Percentiles rank a stretch among this genome's conserved stretches.
phyloP scores from a whole-genome alignment of 2,329 filamentous ascomycete species.

The Apiospora rasikravindrae region DNA sequence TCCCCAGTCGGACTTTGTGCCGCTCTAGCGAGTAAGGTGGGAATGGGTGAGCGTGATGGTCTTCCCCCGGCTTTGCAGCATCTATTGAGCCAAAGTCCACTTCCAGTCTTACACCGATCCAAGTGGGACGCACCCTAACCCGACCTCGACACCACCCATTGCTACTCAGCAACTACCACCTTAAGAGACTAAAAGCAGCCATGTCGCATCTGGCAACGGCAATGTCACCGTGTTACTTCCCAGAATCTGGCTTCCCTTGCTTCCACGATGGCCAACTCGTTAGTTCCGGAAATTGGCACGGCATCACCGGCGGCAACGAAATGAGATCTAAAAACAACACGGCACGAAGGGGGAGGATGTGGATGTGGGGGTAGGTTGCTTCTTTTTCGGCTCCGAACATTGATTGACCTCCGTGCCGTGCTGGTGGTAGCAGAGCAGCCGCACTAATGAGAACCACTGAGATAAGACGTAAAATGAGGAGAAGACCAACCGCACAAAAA shows the following conservation, averaged over 20 bases:
- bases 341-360: neutral
- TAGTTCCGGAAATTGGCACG: neutral
- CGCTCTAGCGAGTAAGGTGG: neutral
- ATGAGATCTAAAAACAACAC: neutral
- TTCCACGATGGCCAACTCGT: neutral
- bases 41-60: neutral
- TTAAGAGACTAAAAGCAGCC: neutral
- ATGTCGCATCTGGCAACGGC: neutral
- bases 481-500: neutral
- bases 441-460: neutral
- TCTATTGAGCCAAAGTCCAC: neutral
- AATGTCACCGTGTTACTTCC: neutral
- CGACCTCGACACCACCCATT: neutral
- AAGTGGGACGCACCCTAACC: neutral
- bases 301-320: neutral
- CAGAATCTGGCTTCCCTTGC: neutral
- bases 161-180: too few relatives aligned
- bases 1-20: neutral
- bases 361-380: neutral
- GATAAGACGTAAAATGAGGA: neutral
- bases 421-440: neutral
- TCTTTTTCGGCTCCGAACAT: neutral
- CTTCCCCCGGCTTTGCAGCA: neutral
- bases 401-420: neutral
- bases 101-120: neutral